phyloP scores from a whole-genome alignment of 2,329 filamentous ascomycete genomes.

The Domatiomyces catenatus region DNA sequence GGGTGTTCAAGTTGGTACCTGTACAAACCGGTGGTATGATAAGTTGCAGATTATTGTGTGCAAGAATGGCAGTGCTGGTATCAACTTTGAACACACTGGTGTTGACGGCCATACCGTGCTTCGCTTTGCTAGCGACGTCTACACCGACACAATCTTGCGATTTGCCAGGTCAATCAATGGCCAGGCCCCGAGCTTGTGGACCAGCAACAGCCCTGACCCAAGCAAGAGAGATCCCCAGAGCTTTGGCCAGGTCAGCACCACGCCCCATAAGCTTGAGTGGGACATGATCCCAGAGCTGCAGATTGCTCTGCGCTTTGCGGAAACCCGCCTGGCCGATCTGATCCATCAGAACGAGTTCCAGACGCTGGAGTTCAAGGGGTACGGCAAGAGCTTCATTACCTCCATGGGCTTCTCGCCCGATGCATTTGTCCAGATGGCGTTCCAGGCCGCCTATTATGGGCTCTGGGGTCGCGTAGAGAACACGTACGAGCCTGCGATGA shows the following conservation, averaged over 20 bases:
- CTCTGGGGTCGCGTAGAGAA: slow-evolving; percentile 88
- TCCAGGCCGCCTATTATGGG: slow-evolving; percentile 95
- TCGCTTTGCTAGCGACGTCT: slow-evolving; percentile 88
- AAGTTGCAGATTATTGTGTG: slow-evolving; percentile 98
- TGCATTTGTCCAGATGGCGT: slow-evolving; percentile 97
- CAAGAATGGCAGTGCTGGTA: slow-evolving; percentile 94
- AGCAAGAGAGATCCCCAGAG: slow-evolving; percentile 79
- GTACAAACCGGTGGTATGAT: slow-evolving; percentile 97
- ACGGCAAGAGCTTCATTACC: slow-evolving; percentile 96
- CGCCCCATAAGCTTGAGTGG: slow-evolving; percentile 93
- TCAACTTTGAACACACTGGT: slow-evolving; percentile 98
- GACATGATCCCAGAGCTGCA: slow-evolving; percentile 86
- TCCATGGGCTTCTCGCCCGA: slow-evolving; percentile 94
- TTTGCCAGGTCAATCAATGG: slow-evolving; percentile 94
- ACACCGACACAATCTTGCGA: slow-evolving; percentile 91
- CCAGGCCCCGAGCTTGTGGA: slow-evolving; percentile 80
- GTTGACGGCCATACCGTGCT: slow-evolving; percentile 95
- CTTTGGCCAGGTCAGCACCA: slow-evolving; percentile 86
- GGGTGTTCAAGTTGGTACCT: slow-evolving; percentile 91
- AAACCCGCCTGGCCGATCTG: slow-evolving; percentile 81
- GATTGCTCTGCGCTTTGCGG: slow-evolving; percentile 84
- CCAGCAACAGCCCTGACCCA: slow-evolving; percentile 77
- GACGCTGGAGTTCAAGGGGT: slow-evolving; percentile 73
- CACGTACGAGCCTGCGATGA: slow-evolving; percentile 97
- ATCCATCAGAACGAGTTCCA: slow-evolving; percentile 95